Evolutionary conservation across 805 yeast species (phyloP).

Genomic region (Suhomyces faveliae): DNA sequence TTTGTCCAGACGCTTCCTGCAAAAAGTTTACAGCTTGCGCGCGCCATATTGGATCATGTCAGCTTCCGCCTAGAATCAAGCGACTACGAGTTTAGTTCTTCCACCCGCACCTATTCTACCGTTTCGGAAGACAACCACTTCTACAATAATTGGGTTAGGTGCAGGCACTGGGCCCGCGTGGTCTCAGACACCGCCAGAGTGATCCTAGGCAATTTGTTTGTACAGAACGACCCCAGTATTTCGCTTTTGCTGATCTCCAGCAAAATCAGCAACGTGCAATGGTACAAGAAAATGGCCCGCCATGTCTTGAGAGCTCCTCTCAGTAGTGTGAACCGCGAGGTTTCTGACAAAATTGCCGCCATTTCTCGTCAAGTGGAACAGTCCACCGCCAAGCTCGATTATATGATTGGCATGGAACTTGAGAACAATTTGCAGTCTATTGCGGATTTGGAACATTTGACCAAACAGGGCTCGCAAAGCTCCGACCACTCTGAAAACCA

Average conservation of each 20-base stretch:
- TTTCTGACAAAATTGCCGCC: constrained; percentile 19
- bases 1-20: constrained; percentile 36
- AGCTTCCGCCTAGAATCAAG: constrained; percentile 1
- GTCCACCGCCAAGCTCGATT: constrained; percentile 24
- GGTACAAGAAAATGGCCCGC: constrained; percentile 5
- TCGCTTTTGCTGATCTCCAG: constrained; percentile 11
- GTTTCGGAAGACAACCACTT: constrained; percentile 15
- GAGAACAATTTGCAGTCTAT: constrained; percentile 5
- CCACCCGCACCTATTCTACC: not conserved
- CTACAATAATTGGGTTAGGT: constrained; percentile 12
- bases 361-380: constrained; percentile 23
- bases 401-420: constrained; percentile 19
- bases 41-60: constrained; percentile 1
- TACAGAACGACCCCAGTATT: constrained; percentile 16
- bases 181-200: constrained; percentile 6
- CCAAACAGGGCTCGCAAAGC: not conserved
- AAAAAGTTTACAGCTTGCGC: constrained; percentile 11
- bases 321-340: constrained; percentile 24
- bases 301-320: constrained; percentile 19
- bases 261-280: constrained; percentile 2
- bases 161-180: constrained; percentile 9
- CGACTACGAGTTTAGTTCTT: constrained; percentile 7
- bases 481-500: constrained; percentile 5
- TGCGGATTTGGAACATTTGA: constrained; percentile 11
- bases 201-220: constrained; percentile 9